phyloP scores from a whole-genome alignment of 169 alveolate species.

The Plasmodium falciparum region DNA sequence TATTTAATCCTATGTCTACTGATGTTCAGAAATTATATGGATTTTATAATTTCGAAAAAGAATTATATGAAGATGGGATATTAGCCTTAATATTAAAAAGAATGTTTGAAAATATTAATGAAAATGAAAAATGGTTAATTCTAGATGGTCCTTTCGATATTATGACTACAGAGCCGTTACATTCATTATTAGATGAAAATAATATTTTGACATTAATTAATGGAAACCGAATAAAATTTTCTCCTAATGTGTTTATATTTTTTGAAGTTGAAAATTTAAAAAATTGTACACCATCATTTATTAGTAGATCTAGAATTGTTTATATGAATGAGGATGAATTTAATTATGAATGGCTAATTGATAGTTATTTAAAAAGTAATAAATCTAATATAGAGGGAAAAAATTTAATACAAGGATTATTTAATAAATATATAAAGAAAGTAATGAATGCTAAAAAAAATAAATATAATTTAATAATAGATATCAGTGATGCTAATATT shows the following conservation, averaged over 20 bases:
- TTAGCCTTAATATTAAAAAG: constrained; percentile 56
- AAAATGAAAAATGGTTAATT: constrained; percentile 96
- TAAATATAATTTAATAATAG: constrained; percentile 61
- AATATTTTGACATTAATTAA: constrained; percentile 95
- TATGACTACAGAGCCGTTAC: constrained; percentile 98
- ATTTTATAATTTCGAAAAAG: constrained; percentile 60
- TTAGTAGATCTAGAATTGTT: constrained; percentile 98
- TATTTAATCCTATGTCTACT: constrained; percentile 76
- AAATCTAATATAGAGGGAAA: constrained; percentile 48
- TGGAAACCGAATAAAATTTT: constrained; percentile 96
- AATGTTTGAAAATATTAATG: constrained; percentile 71
- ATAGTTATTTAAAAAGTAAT: constrained; percentile 53
- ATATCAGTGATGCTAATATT: constrained; percentile 74
- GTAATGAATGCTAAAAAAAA: constrained; percentile 70
- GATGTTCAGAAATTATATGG: constrained; percentile 68
- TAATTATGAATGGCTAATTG: constrained; percentile 78
- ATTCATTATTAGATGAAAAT: constrained; percentile 99
- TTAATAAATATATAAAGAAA: constrained; percentile 71
- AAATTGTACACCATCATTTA: constrained; percentile 98
- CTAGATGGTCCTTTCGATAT: constrained; percentile 99
- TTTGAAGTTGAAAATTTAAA: constrained; percentile 96
- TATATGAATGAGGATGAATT: constrained; percentile 96
- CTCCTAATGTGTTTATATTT: constrained; percentile 87
- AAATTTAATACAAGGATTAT: constrained; percentile 72
- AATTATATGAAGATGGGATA: constrained; percentile 71